These are phyloP conservation scores for Atkinsonella texensis DNA, from an alignment of 2,329 filamentous ascomycete genomes.

Conservation along the genomic window DNA sequence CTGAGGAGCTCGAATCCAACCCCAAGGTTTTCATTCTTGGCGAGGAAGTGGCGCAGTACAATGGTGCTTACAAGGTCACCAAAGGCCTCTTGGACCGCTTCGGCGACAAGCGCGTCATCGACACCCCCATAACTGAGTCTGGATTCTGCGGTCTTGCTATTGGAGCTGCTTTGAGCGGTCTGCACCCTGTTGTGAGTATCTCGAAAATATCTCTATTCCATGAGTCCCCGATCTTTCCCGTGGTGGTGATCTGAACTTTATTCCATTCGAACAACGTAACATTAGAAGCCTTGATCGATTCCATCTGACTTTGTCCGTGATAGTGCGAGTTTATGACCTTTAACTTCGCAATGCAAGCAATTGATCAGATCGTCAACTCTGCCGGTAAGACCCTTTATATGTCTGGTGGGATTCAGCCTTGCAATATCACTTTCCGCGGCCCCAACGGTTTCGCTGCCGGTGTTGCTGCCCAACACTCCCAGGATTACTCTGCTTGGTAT, in stretches of 20 bases:
- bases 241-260: not conserved
- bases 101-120: slow-evolving; percentile 93
- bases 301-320: slow-evolving; percentile 2
- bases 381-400: slow-evolving; percentile 99
- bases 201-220: not conserved
- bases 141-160: slow-evolving; percentile 91
- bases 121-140: slow-evolving; percentile 95
- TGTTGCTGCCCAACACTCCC: slow-evolving; percentile 95
- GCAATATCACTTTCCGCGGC: slow-evolving; percentile 98
- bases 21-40: slow-evolving; percentile 91
- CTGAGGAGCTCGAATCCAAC: slow-evolving; percentile 91
- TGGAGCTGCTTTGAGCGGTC: slow-evolving; percentile 84
- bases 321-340: slow-evolving; percentile 99
- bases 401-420: slow-evolving; percentile 98
- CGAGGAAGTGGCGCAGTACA: slow-evolving; percentile 99
- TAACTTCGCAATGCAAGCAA: slow-evolving; percentile 99
- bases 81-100: slow-evolving; percentile 96
- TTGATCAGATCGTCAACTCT: slow-evolving; percentile 99
- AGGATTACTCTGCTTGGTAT: slow-evolving; percentile 98
- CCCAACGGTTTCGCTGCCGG: slow-evolving; percentile 96
- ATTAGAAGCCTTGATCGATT: not conserved
- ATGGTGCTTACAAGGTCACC: slow-evolving; percentile 99
- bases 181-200: slow-evolving; percentile 76
- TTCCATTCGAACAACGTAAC: not conserved
- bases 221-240: not conserved